phyloP scores from a whole-genome alignment of 2,329 filamentous ascomycete species.

The Erysiphe pisi region DNA sequence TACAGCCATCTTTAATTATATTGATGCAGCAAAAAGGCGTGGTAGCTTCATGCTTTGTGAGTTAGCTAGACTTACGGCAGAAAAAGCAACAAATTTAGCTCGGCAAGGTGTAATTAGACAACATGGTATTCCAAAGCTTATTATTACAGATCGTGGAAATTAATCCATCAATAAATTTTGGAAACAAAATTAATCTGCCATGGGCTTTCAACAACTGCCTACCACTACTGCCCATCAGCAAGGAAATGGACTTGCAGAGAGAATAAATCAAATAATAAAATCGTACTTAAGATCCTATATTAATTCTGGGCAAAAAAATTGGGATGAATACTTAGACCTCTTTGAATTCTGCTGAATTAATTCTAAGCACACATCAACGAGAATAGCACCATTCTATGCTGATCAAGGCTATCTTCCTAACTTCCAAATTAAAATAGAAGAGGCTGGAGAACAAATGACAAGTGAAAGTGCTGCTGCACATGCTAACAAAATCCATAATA shows the following conservation, averaged over 20 bases:
- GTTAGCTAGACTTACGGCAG: constrained; percentile 13
- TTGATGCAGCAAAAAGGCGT: constrained; percentile 22
- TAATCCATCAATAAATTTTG: constrained; percentile 23
- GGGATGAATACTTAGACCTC: constrained; percentile 22
- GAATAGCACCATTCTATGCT: not conserved
- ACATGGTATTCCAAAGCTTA: constrained; percentile 25
- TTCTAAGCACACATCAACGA: not conserved
- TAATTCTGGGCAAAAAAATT: constrained; percentile 29
- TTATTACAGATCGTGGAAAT: constrained; percentile 7
- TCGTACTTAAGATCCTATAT: constrained; percentile 28
- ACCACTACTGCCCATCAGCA: constrained; percentile 2
- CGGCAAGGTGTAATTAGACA: constrained; percentile 19
- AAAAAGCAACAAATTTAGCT: constrained; percentile 18
- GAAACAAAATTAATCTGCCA: not conserved
- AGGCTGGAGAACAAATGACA: not conserved
- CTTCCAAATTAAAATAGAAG: not conserved
- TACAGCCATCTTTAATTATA: constrained; percentile 13
- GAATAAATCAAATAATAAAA: constrained; percentile 28
- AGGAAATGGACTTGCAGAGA: constrained; percentile 18
- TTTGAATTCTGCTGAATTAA: constrained; percentile 1
- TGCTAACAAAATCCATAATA: not conserved
- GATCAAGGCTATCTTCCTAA: constrained; percentile 9
- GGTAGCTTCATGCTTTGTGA: constrained; percentile 11
- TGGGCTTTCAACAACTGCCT: not conserved
- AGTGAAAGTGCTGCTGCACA: not conserved